Base-by-base conservation (phyloP, 129 eudicot genomes). In the Chrysanthemum makinoi region DNA sequence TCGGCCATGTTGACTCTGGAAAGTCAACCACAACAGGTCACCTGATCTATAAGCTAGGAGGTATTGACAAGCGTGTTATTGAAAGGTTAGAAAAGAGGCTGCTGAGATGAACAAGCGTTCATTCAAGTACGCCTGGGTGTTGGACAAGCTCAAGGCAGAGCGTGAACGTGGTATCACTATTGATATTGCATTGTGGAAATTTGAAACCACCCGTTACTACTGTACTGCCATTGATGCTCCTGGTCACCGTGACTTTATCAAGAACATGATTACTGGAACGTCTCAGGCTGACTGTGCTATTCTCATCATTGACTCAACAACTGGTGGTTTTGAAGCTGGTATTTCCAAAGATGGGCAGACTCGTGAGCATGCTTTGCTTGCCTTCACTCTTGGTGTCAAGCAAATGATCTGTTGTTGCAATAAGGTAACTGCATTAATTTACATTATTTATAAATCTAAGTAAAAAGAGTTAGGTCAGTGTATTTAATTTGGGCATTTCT, bases 91-190 rank as follows among this genome's bases (percentile, higher is more conserved):
- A 82, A 82, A 82, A 54, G 86, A 82, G 59, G 86, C 83, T 50
- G 86, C 86, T 70, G 86, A 83, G 43, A 83, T 83, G 86, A 83
- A 83, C 86, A 83, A 83, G 52, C 72, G 83, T 62, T 83, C 86
- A 12, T 83, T 83, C 72, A 83, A 83, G 75, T 83, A 79, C 14
- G 87, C 87, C 5, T 83, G 87, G 87, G 87, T 83, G 70, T 53
- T 83, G 24, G 87, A 83, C 76, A 83, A 83, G 46, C 83, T 79
- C 55, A 79, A 83, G 79, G 87, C 84, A 15, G 84, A 79, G 60
- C 87, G 87, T 53, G 87, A 83, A 53, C 84, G 84, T 79, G 87
- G 87, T 62, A 83, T 83, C 8, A 83, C 84, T 55, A 82, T 82
- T 22, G 86, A 82, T 58, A 82, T 82, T 24, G 86, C 86, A 6